These are phyloP conservation scores for Globisporangium cystogenes DNA, from an alignment of 352 stramenopile species.

Conservation along the genomic window DNA sequence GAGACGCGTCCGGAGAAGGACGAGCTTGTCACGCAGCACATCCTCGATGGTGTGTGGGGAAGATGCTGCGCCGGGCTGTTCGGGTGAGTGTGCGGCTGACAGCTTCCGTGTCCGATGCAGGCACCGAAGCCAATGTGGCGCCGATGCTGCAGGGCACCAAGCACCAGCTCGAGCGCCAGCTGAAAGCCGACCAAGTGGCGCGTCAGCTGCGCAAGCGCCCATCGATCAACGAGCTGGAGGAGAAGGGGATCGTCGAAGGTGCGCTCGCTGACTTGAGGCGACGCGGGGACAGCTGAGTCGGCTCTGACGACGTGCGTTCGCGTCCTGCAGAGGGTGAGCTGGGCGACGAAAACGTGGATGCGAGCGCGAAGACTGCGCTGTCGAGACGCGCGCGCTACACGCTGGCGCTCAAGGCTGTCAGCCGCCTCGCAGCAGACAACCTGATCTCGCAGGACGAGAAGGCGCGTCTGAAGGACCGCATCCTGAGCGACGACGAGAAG, in stretches of 20 bases:
- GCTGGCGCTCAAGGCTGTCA: constrained; percentile 71
- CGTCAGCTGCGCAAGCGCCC: constrained; percentile 66
- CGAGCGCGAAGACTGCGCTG: constrained; percentile 38
- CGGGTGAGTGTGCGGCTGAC: neutral
- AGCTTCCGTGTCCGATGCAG: constrained; percentile 14
- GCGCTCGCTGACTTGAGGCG: constrained; percentile 1
- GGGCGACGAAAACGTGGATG: constrained; percentile 27
- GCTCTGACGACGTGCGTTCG: neutral
- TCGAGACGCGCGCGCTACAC: constrained; percentile 69
- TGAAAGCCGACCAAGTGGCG: constrained; percentile 65
- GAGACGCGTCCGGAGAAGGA: constrained; percentile 75
- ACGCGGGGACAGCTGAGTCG: neutral
- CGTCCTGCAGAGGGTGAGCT: constrained; percentile 54
- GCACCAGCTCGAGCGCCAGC: constrained; percentile 64
- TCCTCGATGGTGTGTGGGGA: constrained; percentile 40
- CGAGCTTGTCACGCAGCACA: constrained; percentile 71
- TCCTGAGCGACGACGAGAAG: constrained; percentile 74
- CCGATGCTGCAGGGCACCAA: constrained; percentile 66
- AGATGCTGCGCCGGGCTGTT: too few species aligned
- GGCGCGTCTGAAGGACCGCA: constrained; percentile 75
- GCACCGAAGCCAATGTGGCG: constrained; percentile 32
- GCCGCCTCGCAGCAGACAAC: constrained; percentile 76
- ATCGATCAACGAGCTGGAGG: constrained; percentile 63
- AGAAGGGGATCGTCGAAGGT: constrained; percentile 77
- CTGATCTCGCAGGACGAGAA: constrained; percentile 76